Evolutionary conservation across 805 yeast genomes (phyloP).

Genomic region (Ogataea henricii): DNA sequence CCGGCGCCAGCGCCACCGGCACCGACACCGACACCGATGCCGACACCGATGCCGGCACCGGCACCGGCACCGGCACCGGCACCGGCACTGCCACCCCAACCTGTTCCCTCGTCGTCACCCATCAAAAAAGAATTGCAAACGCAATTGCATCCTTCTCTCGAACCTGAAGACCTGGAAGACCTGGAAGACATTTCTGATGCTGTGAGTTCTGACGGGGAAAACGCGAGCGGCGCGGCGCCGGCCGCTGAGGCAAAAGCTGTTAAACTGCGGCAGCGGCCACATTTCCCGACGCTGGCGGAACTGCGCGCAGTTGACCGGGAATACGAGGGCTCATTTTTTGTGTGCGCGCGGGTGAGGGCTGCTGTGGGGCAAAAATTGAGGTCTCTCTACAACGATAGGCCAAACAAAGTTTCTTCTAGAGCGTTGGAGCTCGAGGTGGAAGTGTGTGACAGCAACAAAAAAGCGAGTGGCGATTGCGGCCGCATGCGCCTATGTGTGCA

Average conservation of each 20-base stretch:
- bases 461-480: background rate
- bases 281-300: background rate
- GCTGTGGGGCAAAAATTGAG: background rate
- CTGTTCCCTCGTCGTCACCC: background rate
- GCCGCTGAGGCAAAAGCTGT: too few species aligned
- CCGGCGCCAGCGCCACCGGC: too few species aligned
- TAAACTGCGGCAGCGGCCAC: background rate
- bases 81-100: background rate
- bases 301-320: background rate
- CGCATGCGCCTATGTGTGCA: background rate
- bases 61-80: background rate
- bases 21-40: too few species aligned
- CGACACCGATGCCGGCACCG: too few species aligned
- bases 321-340: constrained; percentile 5
- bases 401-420: background rate
- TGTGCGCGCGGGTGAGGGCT: constrained; percentile 3
- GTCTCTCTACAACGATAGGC: background rate
- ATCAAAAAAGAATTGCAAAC: background rate
- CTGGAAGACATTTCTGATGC: constrained; percentile 10
- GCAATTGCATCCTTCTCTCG: background rate
- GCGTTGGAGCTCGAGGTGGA: background rate
- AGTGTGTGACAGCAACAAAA: background rate
- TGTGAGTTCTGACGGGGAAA: constrained; percentile 11
- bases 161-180: background rate
- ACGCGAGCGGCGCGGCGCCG: background rate